Percentiles rank a stretch among this genome's conserved stretches.
These are phyloP conservation scores for Pythium biforme DNA, from an alignment of 352 stramenopile species.

Conservation along the genomic window DNA sequence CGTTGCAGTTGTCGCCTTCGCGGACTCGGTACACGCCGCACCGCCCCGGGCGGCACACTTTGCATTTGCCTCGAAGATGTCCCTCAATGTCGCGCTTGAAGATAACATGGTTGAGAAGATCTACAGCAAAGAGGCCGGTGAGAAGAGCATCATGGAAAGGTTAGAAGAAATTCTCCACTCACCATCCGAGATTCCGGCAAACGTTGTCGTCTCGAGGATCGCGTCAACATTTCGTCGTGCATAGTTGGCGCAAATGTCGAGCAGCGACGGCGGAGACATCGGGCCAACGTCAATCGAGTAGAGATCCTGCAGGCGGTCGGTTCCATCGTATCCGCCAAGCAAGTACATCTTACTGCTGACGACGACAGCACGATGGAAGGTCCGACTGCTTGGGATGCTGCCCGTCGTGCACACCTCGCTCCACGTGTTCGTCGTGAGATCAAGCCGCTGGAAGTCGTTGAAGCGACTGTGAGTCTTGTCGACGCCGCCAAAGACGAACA, in stretches of 20 bases:
- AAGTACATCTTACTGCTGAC: slow-evolving; percentile 84
- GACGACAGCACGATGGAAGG: slow-evolving; percentile 84
- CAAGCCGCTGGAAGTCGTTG: slow-evolving; percentile 80
- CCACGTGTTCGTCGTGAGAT: slow-evolving; percentile 81
- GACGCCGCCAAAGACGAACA: slow-evolving; percentile 90
- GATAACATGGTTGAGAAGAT: slow-evolving; percentile 74
- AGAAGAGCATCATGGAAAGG: background rate
- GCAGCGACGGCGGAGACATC: slow-evolving; percentile 62
- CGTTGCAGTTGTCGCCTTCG: slow-evolving; percentile 26
- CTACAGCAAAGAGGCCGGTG: slow-evolving; percentile 23
- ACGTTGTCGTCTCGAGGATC: slow-evolving; percentile 65
- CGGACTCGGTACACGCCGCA: slow-evolving; percentile 71
- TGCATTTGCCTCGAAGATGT: slow-evolving; percentile 69
- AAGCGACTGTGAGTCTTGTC: slow-evolving; percentile 89
- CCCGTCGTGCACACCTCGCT: slow-evolving; percentile 80
- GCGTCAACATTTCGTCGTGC: slow-evolving; percentile 63
- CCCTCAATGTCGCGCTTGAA: slow-evolving; percentile 74
- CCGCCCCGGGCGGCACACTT: slow-evolving; percentile 59
- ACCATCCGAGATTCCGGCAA: slow-evolving; percentile 73
- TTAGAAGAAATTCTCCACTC: background rate
- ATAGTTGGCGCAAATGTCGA: slow-evolving; percentile 73
- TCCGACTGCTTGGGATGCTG: slow-evolving; percentile 79
- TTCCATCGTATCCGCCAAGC: slow-evolving; percentile 84
- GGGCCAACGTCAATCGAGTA: slow-evolving; percentile 85
- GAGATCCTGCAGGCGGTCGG: slow-evolving; percentile 79